Base-by-base conservation (phyloP, 306 rosid species). In the Purshia tridentata region DNA sequence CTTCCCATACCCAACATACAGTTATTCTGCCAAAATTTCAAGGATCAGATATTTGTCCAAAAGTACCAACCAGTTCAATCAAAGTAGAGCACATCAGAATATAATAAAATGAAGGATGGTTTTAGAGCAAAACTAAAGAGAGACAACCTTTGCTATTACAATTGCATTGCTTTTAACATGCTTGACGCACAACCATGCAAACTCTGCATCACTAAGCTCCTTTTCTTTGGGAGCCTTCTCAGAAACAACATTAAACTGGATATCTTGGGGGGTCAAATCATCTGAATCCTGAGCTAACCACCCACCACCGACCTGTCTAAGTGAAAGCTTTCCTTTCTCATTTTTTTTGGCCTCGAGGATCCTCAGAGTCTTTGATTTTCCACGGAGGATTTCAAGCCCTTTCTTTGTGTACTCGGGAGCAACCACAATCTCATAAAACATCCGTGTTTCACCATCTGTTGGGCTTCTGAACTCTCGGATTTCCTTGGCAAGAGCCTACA, bases 1-100 rank as follows among this genome's bases (percentile, higher is more conserved):
- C 98, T 91, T 70, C 98, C 98, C 97, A 89, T 94, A 40, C 98
- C 98, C 85, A 94, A 55, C 96, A 94, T 94, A 46, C 91, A 84
- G 74, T 94, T 86, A 71, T 91, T 82, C 98, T 94, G 87, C 80
- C 67, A 75, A 82, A 70, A 50, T 9, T 59, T 71, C 45, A 41
- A 65, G 42, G 14, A 62, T 83, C 40, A 84, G 78, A 72, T 66
- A 16, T 51, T 35, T 15, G 2, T 65, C 5, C 14, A 15, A 5
- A 6, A 63, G 59, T 16, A 18, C 53, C 50, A 55, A 70, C 22
- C 16, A 45, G 35, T 59, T 74, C 39, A 56, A 47, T 18, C 56
- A 44, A 55, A 41, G 67, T 37, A 44, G 29, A 48, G 40, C 81
- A 23, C 18, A 61, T 60, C 9, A 41, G 15, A 49, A 58, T 13